These are phyloP conservation scores for Tuber indicum DNA, from an alignment of 495 filamentous ascomycete species.

Conservation along the genomic window DNA sequence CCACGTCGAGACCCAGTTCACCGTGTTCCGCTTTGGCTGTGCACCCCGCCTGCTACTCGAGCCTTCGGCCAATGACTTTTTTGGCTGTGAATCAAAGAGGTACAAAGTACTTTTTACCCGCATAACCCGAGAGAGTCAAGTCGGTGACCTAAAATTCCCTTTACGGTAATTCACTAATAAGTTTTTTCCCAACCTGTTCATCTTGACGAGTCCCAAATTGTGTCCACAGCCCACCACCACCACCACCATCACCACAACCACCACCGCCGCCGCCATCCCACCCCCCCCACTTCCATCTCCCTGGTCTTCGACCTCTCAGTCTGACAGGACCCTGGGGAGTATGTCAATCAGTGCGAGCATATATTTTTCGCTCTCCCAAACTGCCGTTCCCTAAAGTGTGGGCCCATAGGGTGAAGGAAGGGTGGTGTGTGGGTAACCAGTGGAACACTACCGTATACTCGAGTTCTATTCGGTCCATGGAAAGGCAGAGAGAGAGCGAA, in stretches of 20 bases:
- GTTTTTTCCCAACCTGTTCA: neutral
- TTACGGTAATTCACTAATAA: neutral
- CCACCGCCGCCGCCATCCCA: neutral
- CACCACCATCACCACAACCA: neutral
- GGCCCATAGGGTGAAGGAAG: neutral
- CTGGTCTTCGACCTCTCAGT: neutral
- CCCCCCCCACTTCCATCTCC: neutral
- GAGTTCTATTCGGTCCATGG: neutral
- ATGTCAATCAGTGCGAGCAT: neutral
- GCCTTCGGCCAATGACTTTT: constrained; percentile 22
- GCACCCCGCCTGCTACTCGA: constrained; percentile 10
- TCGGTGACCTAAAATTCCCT: neutral
- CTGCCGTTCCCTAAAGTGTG: neutral
- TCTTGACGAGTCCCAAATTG: neutral
- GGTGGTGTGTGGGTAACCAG: neutral
- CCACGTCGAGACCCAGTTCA: constrained; percentile 35
- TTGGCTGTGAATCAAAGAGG: neutral
- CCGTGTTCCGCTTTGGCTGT: constrained; percentile 24
- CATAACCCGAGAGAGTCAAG: neutral
- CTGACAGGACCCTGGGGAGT: neutral
- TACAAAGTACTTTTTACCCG: neutral
- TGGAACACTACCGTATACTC: neutral
- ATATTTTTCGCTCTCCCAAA: neutral
- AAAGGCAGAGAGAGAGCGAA: neutral
- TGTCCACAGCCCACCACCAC: neutral